phyloP scores from a whole-genome alignment of 2,329 filamentous ascomycete genomes.

The Trichocomaceae sp. region DNA sequence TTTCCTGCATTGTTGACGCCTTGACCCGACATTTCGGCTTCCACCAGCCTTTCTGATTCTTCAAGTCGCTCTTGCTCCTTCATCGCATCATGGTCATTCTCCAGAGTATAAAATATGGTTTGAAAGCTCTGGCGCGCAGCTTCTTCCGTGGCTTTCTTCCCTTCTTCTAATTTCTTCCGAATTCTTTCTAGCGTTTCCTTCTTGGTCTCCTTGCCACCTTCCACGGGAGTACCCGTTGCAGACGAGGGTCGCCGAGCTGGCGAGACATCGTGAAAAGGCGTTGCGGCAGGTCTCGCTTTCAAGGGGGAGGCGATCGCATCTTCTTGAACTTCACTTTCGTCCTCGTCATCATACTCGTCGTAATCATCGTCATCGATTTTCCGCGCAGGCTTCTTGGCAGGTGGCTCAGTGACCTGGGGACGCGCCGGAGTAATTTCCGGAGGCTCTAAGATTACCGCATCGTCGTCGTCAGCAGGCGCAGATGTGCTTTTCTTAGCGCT shows the following conservation, averaged over 20 bases:
- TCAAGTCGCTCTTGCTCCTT: conserved; percentile 94
- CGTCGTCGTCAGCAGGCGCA: conserved; percentile 32
- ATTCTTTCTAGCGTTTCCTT: conserved; percentile 74
- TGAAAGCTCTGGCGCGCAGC: conserved; percentile 85
- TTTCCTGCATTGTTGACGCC: conserved; percentile 46
- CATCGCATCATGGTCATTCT: conserved; percentile 95
- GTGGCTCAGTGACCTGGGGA: conserved; percentile 43
- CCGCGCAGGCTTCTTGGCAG: conserved; percentile 52
- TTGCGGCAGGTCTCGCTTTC: conserved; percentile 45
- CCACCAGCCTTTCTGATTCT: conserved; percentile 90
- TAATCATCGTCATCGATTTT: conserved; percentile 78
- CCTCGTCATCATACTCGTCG: conserved; percentile 58
- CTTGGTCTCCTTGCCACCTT: conserved; percentile 50
- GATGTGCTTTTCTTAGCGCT: conserved; percentile 35
- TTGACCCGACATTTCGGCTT: conserved; percentile 79
- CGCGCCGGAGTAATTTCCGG: conserved; percentile 32
- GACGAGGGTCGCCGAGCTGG: conserved; percentile 63
- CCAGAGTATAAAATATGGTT: conserved; percentile 88
- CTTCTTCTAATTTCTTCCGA: conserved; percentile 86
- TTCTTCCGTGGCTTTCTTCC: conserved; percentile 83
- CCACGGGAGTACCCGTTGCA: conserved; percentile 56
- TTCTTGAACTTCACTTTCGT: conserved; percentile 47
- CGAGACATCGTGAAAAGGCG: conserved; percentile 55
- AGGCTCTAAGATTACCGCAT: conserved; percentile 44
- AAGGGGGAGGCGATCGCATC: conserved; percentile 40